Base-by-base conservation (phyloP, 345 rosid species). In the Hevea brasiliensis region DNA sequence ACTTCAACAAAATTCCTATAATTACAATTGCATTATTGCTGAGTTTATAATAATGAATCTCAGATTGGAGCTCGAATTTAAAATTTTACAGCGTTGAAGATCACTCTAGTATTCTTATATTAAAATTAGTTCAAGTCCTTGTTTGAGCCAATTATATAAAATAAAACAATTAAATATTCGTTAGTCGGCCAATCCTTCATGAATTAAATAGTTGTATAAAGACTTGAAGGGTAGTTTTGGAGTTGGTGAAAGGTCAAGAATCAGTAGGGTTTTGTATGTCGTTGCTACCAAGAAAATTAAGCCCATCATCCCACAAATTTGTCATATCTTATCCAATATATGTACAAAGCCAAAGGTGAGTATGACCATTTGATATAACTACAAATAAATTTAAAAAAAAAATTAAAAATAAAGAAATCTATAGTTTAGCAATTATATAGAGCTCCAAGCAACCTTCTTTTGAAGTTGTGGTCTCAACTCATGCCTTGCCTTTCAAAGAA, bases 181-280 rank as follows among this genome's bases (percentile, higher is more conserved):
- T 50, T 32, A 35, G 67, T 61, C 59, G 47, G 50, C 50, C 35
- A 48, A 32, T 48, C 59, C 67, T n/a, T 61, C 4, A 32, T 32
- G 2, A n/a, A 32, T 32, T 32, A 18, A 44, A 42, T 21, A 65
- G 15, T 41, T 24, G 10, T 56, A 14, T 35, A 27, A 0, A n/a
- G 68, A 29, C 6, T 27, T 2, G 26, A n/a, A 63, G 18, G 48
- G 71, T 42, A 26, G 40, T 32, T 11, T 32, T 32, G 60, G 57
- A 57, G 72, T 35, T 56, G 77, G 17, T 48, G 67, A 23, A 69
- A 64, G 76, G 76, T 62, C 76, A 53, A 64, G 54, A 61, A 59
- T 71, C 55, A 59, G 29, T 17, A 35, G 41, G 50, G 72, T 62
- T 62, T 2, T 32, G 11, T 40, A 40, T 62, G 67, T 62, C 48